phyloP scores from a whole-genome alignment of 78 protist species.

The Chrysochromulina parva region DNA sequence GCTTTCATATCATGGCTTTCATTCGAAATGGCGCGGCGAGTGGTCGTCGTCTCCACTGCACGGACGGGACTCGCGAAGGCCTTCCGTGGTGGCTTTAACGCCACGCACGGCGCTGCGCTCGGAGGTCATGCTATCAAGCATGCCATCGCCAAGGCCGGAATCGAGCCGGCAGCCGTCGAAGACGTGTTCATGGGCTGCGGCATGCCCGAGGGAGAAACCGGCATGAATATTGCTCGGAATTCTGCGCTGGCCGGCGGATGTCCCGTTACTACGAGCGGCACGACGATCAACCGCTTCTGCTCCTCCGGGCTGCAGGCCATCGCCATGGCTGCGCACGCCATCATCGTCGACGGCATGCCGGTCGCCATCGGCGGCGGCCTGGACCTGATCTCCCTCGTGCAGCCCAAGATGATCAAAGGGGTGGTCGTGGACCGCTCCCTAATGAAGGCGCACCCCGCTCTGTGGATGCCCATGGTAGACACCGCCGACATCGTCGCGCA shows the following conservation, averaged over 20 bases:
- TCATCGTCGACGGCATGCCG: constrained; percentile 21
- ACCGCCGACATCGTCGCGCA: constrained; percentile 26
- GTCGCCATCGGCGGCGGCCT: constrained; percentile 39
- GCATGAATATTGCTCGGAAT: constrained; percentile 8
- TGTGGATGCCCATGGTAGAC: constrained; percentile 46
- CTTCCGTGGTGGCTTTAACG: constrained; percentile 29
- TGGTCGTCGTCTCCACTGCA: not conserved
- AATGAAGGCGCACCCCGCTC: not conserved
- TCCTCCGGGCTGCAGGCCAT: constrained; percentile 32
- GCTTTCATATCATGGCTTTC: too few species aligned
- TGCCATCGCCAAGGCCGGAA: not conserved
- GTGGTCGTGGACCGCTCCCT: not conserved
- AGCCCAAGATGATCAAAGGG: not conserved
- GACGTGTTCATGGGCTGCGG: constrained; percentile 42
- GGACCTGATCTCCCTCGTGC: constrained; percentile 34
- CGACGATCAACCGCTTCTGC: constrained; percentile 39
- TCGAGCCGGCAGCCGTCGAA: constrained; percentile 5
- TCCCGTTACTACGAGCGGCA: constrained; percentile 12
- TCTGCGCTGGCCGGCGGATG: not conserved
- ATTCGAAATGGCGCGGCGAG: not conserved
- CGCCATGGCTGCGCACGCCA: constrained; percentile 33
- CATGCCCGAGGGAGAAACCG: constrained; percentile 20
- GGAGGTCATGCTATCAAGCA: constrained; percentile 21
- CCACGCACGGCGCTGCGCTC: constrained; percentile 15
- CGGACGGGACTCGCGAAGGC: constrained; percentile 18